Conservation (phyloP, 164 flowering plant genomes). For the Taxillus chinensis region DNA sequence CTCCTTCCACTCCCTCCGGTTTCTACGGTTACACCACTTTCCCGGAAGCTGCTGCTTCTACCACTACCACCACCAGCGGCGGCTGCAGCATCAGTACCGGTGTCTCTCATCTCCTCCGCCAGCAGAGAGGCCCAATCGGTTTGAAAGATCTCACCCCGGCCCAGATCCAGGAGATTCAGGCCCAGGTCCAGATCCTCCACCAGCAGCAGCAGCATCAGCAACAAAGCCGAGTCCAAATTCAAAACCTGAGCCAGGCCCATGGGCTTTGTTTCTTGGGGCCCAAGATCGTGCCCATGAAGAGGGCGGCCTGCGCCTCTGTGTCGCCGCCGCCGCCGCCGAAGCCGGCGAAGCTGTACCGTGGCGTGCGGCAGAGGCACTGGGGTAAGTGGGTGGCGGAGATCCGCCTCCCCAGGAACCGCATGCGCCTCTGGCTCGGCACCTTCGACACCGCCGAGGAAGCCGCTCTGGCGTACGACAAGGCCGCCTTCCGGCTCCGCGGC, state of each 20-base stretch:
- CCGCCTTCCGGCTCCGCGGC: conserved; percentile 84
- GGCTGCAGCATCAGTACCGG: too few species aligned
- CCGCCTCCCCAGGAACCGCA: conserved; percentile 73
- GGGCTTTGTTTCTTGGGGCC: conserved; percentile 27
- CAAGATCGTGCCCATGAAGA: conserved; percentile 55
- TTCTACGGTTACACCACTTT: too few species aligned
- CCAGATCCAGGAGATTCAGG: conserved; percentile 61
- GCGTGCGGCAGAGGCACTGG: conserved; percentile 92
- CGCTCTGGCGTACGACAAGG: conserved; percentile 82
- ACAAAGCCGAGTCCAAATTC: background rate
- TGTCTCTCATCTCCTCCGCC: background rate
- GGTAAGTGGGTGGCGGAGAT: conserved; percentile 98
- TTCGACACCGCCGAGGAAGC: conserved; percentile 93
- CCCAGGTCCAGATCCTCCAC: conserved; percentile 25
- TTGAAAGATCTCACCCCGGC: conserved; percentile 37
- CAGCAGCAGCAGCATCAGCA: conserved; percentile 10
- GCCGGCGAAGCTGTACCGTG: conserved; percentile 80
- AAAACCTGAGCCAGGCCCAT: background rate
- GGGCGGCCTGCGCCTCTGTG: background rate
- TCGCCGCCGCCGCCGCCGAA: conserved; percentile 25
- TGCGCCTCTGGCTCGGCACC: conserved; percentile 92
- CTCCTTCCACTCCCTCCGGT: background rate
- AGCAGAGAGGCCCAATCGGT: conserved; percentile 31
- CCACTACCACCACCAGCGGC: too few species aligned
- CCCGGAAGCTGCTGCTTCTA: too few species aligned